Evolutionary conservation across 2,329 filamentous ascomycete genomes (phyloP).

Genomic region (Trichoderma koningiopsis): DNA sequence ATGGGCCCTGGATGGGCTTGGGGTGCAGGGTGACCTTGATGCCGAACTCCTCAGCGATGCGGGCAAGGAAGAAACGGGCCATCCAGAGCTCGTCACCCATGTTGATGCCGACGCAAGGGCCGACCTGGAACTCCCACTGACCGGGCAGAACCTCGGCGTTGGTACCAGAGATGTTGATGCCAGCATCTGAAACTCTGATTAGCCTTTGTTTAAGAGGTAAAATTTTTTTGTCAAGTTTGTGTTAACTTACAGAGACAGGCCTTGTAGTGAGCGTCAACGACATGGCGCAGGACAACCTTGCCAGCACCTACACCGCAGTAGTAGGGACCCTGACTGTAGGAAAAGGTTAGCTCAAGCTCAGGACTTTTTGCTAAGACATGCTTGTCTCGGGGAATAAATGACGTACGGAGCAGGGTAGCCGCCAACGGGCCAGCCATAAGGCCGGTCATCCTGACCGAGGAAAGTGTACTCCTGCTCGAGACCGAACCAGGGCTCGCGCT

Average conservation of each 20-base stretch:
- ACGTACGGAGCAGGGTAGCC: conserved; percentile 77
- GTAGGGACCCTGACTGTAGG: conserved; percentile 42
- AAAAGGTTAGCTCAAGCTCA: conserved; percentile 28
- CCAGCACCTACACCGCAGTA: conserved; percentile 93
- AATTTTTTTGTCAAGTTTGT: background rate
- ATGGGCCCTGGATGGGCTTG: conserved; percentile 89
- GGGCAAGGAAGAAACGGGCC: conserved; percentile 76
- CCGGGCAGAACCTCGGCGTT: conserved; percentile 99
- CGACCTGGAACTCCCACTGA: conserved; percentile 98
- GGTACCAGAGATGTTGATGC: conserved; percentile 93
- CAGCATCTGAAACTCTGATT: conserved; percentile 54
- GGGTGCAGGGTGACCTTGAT: conserved; percentile 93
- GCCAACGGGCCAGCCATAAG: conserved; percentile 71
- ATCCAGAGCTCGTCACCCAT: conserved; percentile 98
- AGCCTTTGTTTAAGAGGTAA: background rate
- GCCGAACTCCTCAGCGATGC: conserved; percentile 94
- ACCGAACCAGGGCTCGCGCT: conserved; percentile 93
- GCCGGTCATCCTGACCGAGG: conserved; percentile 78
- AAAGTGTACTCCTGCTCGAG: conserved; percentile 92
- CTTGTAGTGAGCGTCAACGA: conserved; percentile 72
- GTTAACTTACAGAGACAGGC: conserved; percentile 63
- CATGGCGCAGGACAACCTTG: conserved; percentile 97
- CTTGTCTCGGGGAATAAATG: background rate
- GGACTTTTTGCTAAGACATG: background rate
- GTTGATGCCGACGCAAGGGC: conserved; percentile 82